These are phyloP conservation scores for Pichia membranifaciens DNA, from an alignment of 805 yeast species.

Conservation along the genomic window DNA sequence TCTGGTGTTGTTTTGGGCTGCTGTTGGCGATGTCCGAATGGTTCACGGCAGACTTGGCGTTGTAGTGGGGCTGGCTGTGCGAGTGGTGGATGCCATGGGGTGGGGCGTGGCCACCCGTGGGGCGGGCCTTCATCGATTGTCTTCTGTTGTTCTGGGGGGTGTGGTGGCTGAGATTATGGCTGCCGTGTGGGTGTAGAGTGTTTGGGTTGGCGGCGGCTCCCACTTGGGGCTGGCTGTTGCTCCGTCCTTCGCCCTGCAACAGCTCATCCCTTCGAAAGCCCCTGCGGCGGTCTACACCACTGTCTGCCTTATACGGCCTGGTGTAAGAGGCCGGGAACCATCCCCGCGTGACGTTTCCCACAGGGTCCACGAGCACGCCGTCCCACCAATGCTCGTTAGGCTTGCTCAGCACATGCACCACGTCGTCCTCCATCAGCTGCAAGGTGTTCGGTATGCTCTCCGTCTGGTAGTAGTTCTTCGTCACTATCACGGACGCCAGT, in stretches of 20 bases:
- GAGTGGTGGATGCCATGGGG: neutral
- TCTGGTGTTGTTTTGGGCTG: too few species aligned
- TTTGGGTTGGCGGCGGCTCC: too few species aligned
- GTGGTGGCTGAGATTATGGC: neutral
- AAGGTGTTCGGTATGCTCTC: conserved; percentile 44
- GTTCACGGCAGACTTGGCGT: neutral
- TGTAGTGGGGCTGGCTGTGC: neutral
- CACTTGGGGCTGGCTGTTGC: too few species aligned
- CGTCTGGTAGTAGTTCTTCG: conserved; percentile 49
- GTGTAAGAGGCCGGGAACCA: conserved; percentile 69
- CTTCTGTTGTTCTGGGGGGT: neutral
- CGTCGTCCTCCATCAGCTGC: conserved; percentile 57
- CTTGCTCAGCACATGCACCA: conserved; percentile 62
- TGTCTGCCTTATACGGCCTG: neutral
- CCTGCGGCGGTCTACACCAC: neutral
- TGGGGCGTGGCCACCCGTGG: neutral
- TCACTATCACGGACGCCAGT: conserved; percentile 41
- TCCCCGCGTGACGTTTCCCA: conserved; percentile 52
- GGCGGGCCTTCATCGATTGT: neutral
- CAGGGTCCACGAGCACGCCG: conserved; percentile 45
- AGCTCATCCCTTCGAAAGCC: too few species aligned
- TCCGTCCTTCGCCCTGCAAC: too few species aligned
- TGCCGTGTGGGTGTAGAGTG: too few species aligned
- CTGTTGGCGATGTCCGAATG: neutral
- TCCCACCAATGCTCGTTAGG: conserved; percentile 83